These are phyloP conservation scores for Cyberlindnera subsufficiens DNA, from an alignment of 805 yeast genomes.

Conservation along the genomic window DNA sequence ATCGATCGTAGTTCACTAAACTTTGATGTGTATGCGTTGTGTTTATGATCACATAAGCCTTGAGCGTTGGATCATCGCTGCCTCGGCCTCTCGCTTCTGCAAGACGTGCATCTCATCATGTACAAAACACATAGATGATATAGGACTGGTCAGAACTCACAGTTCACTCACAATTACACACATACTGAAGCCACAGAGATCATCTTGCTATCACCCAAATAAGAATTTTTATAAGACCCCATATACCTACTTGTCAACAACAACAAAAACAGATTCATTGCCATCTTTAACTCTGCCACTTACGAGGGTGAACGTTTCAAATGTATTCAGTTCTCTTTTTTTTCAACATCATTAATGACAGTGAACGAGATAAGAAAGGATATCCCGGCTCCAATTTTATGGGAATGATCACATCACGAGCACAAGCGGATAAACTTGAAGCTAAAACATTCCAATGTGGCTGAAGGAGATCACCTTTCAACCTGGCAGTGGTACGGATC, in stretches of 20 bases:
- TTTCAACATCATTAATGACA: constrained; percentile 59
- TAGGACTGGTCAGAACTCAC: no score
- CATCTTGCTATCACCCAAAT: no score
- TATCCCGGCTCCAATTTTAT: constrained; percentile 88
- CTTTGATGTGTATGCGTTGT: no score
- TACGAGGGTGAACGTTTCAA: constrained; percentile 56
- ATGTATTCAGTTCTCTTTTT: constrained; percentile 57
- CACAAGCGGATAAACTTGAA: constrained; percentile 73
- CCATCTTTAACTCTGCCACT: constrained; percentile 88
- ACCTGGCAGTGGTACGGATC: constrained; percentile 66
- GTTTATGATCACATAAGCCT: no score
- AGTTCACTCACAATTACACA: no score
- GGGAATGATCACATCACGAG: constrained; percentile 86
- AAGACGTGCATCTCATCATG: background rate
- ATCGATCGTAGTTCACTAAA: no score
- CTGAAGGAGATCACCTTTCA: constrained; percentile 45
- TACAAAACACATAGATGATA: no score
- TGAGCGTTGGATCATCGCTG: no score
- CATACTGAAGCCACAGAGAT: no score
- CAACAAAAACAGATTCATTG: constrained; percentile 83
- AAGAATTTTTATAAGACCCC: no score
- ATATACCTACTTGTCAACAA: constrained; percentile 36
- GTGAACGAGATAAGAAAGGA: constrained; percentile 70
- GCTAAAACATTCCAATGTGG: constrained; percentile 53
- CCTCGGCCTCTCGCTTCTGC: background rate